Evolutionary conservation across 2,329 filamentous ascomycete genomes (phyloP), one percentile per base, ranked within the genome.

Genomic region (Biscogniauxia mediterranea): DNA sequence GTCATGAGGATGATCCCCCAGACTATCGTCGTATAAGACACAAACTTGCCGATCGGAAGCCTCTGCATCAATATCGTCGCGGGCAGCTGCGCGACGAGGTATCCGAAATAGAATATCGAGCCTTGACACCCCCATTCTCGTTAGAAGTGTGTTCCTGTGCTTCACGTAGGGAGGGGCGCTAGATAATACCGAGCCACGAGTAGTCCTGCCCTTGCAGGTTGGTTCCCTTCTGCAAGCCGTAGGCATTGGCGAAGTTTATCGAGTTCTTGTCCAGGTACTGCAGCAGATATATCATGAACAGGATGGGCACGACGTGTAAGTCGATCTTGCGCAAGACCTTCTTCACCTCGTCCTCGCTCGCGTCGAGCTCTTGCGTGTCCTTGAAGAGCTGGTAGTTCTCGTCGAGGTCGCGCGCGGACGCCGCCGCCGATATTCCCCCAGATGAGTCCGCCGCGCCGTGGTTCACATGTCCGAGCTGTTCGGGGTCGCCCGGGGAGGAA

Each of bases 51-150:
- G 5, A 83, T 77, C 2, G 78, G 80, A 2, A 83, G 71, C 8
- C 73, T 76, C 56, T 82, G 80, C 8, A 84, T 77, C 0, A 81
- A 71, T 49, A 74, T 75, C 13, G 73, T 74, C 9, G 76, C 73
- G 0, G 77, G 79, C 32, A 77, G 77, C 59, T 79, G 75, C 7
- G 75, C 77, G 26, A 77, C 65, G 0, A 83, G 72, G 52, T 78
- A 78, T 50, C 80, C 81, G 61, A 83, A 79, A 66, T 83, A 83
- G 69, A 84, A 83, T 57, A 83, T 81, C 13, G 79, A 82, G 19
- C 76, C 77, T 61, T 50, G 8, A 2, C n/a, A 25, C 5, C 23
- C 23, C 23, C 23, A 23, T 21, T 23, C 55, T 32, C 9, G 17
- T 25, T 57, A 25, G 15, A 28, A 15, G 50, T 11, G 2, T 32